phyloP scores from a whole-genome alignment of 2,329 filamentous ascomycete genomes.

The Allantophomopsis cytisporea region DNA sequence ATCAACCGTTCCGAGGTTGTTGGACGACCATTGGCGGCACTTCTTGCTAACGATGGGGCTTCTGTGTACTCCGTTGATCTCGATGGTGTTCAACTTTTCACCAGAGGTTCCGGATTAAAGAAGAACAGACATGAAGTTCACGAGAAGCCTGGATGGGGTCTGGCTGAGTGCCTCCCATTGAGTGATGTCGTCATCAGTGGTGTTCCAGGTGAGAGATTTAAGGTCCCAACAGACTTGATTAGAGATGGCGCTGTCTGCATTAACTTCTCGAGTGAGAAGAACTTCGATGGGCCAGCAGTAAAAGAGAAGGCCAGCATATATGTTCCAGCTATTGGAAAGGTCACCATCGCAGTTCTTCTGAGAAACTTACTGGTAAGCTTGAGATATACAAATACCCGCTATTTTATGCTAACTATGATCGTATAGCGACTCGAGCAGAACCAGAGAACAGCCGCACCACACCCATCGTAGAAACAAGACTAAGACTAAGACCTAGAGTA shows the following conservation, averaged over 20 bases:
- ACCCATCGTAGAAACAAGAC: too few species aligned
- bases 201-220: conserved; percentile 78
- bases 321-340: conserved; percentile 92
- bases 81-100: conserved; percentile 84
- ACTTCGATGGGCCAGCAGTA: conserved; percentile 72
- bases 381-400: too few species aligned
- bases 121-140: conserved; percentile 76
- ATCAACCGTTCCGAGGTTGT: conserved; percentile 96
- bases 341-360: conserved; percentile 85
- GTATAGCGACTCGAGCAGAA: too few species aligned
- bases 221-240: conserved; percentile 73
- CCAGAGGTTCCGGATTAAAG: conserved; percentile 74
- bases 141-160: conserved; percentile 61
- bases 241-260: conserved; percentile 93
- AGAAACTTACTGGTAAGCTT: conserved; percentile 47
- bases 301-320: conserved; percentile 97
- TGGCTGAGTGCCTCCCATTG: conserved; percentile 71
- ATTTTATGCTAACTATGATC: too few species aligned
- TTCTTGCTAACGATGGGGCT: conserved; percentile 92
- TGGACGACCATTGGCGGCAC: conserved; percentile 77
- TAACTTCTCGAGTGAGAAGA: conserved; percentile 94
- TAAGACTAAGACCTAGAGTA: too few species aligned
- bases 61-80: conserved; percentile 92
- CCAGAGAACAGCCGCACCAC: too few species aligned
- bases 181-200: conserved; percentile 94